Conservation (phyloP, 345 rosid species). For the Conringia planisiliqua region DNA sequence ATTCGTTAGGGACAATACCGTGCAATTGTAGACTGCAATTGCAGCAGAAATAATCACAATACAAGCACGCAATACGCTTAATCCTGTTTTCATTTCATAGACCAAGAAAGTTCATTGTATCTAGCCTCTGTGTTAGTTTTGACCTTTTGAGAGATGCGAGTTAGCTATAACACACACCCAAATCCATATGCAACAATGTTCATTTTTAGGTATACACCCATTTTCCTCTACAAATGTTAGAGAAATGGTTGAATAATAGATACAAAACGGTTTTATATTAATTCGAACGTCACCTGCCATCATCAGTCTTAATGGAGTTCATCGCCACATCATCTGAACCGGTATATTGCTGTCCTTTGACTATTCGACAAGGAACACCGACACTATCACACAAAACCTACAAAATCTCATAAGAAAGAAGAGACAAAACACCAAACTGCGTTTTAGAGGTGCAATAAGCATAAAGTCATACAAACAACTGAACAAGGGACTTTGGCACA, state of each 20-base stretch:
- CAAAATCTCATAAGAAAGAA: conserved; percentile 30
- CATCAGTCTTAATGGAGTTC: conserved; percentile 83
- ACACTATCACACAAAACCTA: conserved; percentile 89
- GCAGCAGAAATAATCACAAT: conserved; percentile 1
- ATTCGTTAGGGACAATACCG: background rate
- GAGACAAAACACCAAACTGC: conserved; percentile 14
- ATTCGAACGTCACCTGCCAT: conserved; percentile 66
- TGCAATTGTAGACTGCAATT: background rate
- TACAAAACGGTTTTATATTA: background rate
- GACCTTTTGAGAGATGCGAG: background rate
- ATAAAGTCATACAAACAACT: conserved; percentile 2
- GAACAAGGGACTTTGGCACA: background rate
- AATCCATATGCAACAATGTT: background rate
- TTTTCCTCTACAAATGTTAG: background rate
- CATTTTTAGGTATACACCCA: background rate
- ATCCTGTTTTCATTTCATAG: background rate
- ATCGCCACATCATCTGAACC: conserved; percentile 89
- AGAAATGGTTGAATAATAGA: conserved; percentile 5
- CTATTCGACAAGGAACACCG: conserved; percentile 86
- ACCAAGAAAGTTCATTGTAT: background rate
- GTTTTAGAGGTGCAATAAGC: conserved; percentile 16
- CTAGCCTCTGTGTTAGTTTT: conserved; percentile 5
- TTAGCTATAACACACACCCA: background rate
- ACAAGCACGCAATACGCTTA: conserved; percentile 1
- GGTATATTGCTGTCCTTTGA: conserved; percentile 84